Evolutionary conservation across 768 basidiomycete genomes (phyloP), one percentile per base, ranked within the genome.

Genomic region (Holtermannia corniformis): DNA sequence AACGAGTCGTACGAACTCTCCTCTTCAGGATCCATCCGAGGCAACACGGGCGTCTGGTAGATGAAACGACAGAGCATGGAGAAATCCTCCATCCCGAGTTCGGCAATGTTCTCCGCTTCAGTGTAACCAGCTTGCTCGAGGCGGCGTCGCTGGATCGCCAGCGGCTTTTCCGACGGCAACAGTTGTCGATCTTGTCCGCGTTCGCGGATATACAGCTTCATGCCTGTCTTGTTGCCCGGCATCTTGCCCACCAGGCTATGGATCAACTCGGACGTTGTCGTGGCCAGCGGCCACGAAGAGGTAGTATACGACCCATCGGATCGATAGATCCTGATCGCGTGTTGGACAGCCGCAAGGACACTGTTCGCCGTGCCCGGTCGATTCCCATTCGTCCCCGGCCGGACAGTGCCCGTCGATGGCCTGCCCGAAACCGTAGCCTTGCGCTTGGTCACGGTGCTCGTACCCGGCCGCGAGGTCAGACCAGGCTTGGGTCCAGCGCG

Each of bases 61-160:
- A 92, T 81, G 62, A 96, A 93, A 62, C 84, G 86, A 70, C 89
- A 79, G 22, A 99, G 76, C 66, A 92, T 92, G 4, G 82, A 79
- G 56, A 95, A 75, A 49, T 87, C 86, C 26, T 87, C 85, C 3
- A 80, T 80, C 0, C 83, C 84, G 5, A 95, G 76, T 41, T 83
- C 77, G 54, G 89, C 84, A 5, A 85, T 72, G 40, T 84, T 82
- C 67, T 99, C 93, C 16, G 80, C 78, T 20, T 81, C 73, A 21
- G 68, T 78, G 61, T 90, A 96, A 0, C 93, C 92, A 3, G 90
- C 89, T 67, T 93, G 88, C 59, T 86, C 82, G 56, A 96, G 75
- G 32, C 89, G 79, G 40, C 86, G 78, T 52, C 83, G 79, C 20
- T 93, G 85, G 54, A 95, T 88, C 28, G 81, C 80, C 1, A 89